Base-by-base conservation (phyloP, 2,329 filamentous ascomycete genomes). In the Ophiostoma australiae region DNA sequence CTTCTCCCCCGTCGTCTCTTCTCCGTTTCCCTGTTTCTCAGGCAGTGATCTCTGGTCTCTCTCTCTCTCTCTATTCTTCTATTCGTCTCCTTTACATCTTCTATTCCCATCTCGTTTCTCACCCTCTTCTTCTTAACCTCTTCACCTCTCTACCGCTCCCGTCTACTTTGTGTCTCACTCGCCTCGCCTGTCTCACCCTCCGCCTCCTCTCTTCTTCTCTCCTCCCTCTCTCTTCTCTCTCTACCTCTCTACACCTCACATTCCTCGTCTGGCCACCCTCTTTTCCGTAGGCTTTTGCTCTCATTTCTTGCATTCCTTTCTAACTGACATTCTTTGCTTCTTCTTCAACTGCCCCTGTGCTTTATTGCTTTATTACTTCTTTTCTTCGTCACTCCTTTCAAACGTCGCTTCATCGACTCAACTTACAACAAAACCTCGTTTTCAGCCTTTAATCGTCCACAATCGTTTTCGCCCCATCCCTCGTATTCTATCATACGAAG, bases 251-350 rank as follows among this genome's bases (percentile, higher is more conserved):
- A 41, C 7, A 31, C 33, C 23, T 23, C 35, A 58, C 52, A 66
- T 66, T 66, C 63, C 63, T 66, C 35, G 63, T 39, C 63, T 65
- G 35, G 35, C 63, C 63, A 66, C 63, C 41, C 35, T 23, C 35
- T 41, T 66, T 66, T 23, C 20, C 1, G n/a, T 15, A 33, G 35
- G 10, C 20, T 23, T 37, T 35, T 35, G 31, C 58, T 66, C 23
- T 66, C 61, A 66, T 66, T 33, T 27, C 17, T 23, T 58, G 27
- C 55, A 61, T 35, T 65, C 61, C 31, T 65, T 39, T 3, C 7
- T 39, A 35, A 35, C 27, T 58, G 35, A 66, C 63, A 23, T 39
- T 39, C 63, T 39, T 35, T 39, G 35, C 63, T 66, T 35, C 35
- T 66, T 39, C 4, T n/a, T 35, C 17, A 48, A 48, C 17, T 20